Base-by-base conservation (phyloP, 768 basidiomycete genomes). In the Boletus pseudopeckii region DNA sequence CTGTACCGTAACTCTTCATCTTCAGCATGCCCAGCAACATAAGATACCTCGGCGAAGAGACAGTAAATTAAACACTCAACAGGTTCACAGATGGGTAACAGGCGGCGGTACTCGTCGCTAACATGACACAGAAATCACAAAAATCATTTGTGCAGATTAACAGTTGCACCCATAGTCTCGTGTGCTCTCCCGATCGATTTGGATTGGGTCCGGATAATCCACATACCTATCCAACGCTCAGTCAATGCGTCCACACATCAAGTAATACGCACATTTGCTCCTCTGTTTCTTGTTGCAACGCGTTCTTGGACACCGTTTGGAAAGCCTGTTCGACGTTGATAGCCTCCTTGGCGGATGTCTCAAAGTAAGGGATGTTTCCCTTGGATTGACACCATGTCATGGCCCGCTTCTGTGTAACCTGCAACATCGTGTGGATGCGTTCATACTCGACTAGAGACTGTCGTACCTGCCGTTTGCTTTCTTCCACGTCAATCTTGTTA, bases 401-500 rank as follows among this genome's bases (percentile, higher is more conserved):
- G 17, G 97, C 96, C 40, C 96, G 90, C 72, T 99, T 99, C 86
- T 99, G 96, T 9, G 93, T 92, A 26, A 99, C 95, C 94, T 96
- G 62, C 17, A 45, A 24, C 30, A 26, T 39, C 48, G 26, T 61
- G 42, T 56, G 15, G 26, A 22, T 5, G 34, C 1, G 40, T 32
- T 38, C 52, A 37, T n/a, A 5, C 30, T 36, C 28, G 18, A 37
- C 38, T 15, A 40, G 20, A 6, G 28, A 38, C 7, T 2, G 18
- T 64, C 81, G 56, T 53, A 93, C 95, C 85, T 97, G 94, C 60
- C 96, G 85, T 73, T 98, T 98, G 71, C 86, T 90, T 77, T 98
- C 97, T 76, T 98, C 97, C 65, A 98, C 92, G 71, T 99, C 97
- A 71, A 99, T 96, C 92, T 99, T 99, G 77, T 99, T 99, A n/a